These are phyloP conservation scores for Echria macrotheca DNA, from an alignment of 495 filamentous ascomycete genomes.

Conservation along the genomic window DNA sequence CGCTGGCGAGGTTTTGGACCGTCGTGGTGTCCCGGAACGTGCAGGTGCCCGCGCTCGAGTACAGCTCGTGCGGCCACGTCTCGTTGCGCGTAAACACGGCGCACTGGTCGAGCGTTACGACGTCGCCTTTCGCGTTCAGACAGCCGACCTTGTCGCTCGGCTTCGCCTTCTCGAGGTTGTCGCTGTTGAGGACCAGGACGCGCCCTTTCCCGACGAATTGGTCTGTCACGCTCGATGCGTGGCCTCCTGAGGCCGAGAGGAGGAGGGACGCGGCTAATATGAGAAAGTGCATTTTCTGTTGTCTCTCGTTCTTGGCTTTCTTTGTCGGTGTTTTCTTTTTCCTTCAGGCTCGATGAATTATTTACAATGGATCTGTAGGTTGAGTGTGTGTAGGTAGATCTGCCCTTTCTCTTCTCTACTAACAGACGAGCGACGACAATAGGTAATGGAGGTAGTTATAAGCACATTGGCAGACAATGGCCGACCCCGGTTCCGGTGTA, in stretches of 20 bases:
- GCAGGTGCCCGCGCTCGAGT: constrained; percentile 25
- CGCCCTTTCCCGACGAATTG: constrained; percentile 18
- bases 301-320: neutral
- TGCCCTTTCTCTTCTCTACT: neutral
- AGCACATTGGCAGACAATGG: too few species aligned
- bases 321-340: neutral
- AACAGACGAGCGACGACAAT: neutral
- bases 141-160: constrained; percentile 28
- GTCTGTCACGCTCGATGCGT: neutral
- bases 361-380: neutral
- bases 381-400: neutral
- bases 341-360: too few species aligned
- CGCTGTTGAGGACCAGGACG: constrained; percentile 29
- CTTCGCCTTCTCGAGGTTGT: constrained; percentile 3
- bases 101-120: constrained; percentile 25
- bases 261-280: neutral
- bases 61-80: constrained; percentile 24
- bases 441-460: too few species aligned
- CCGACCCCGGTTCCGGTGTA: too few species aligned
- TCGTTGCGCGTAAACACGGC: constrained; percentile 25
- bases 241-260: neutral
- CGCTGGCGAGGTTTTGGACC: constrained; percentile 31
- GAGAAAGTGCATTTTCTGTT: neutral
- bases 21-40: constrained; percentile 25
- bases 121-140: constrained; percentile 21